A percentile compares a stretch with the other conserved stretches of the same genome.
Conservation (phyloP, 2,329 filamentous ascomycete species). For the Ceratocystis diversiconidia region DNA sequence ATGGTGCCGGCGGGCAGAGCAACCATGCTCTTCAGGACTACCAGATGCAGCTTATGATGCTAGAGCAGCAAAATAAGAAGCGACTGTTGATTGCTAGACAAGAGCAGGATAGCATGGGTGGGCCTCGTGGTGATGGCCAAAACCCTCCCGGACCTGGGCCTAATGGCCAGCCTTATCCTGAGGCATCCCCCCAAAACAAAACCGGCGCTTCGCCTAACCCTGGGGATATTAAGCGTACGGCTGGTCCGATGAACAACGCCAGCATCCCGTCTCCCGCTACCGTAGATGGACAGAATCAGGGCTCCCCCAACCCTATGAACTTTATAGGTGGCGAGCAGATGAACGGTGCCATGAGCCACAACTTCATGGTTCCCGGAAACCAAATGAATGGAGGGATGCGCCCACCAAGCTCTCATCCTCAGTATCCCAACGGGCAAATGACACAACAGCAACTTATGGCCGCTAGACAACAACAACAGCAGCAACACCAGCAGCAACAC, state of each 20-base stretch:
- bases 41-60: constrained; percentile 76
- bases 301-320: constrained; percentile 49
- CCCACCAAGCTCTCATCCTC: constrained; percentile 54
- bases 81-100: constrained; percentile 69
- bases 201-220: constrained; percentile 64
- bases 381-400: constrained; percentile 51
- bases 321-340: constrained; percentile 50
- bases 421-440: constrained; percentile 42
- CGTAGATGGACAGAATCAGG: constrained; percentile 49
- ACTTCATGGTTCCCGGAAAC: constrained; percentile 40
- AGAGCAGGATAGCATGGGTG: constrained; percentile 50
- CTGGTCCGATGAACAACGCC: constrained; percentile 55
- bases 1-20: constrained; percentile 32
- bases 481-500: constrained; percentile 21
- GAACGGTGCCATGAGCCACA: constrained; percentile 37
- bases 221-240: constrained; percentile 63
- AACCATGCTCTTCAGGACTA: constrained; percentile 78
- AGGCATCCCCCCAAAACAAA: constrained; percentile 54
- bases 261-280: constrained; percentile 58
- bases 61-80: constrained; percentile 82
- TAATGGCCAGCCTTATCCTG: constrained; percentile 50
- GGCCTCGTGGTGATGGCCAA: constrained; percentile 37
- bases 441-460: constrained; percentile 47
- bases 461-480: constrained; percentile 27
- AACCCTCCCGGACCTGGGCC: constrained; percentile 42